Evolutionary conservation across 257 asterid species (phyloP).

Genomic region (Plantago major): DNA sequence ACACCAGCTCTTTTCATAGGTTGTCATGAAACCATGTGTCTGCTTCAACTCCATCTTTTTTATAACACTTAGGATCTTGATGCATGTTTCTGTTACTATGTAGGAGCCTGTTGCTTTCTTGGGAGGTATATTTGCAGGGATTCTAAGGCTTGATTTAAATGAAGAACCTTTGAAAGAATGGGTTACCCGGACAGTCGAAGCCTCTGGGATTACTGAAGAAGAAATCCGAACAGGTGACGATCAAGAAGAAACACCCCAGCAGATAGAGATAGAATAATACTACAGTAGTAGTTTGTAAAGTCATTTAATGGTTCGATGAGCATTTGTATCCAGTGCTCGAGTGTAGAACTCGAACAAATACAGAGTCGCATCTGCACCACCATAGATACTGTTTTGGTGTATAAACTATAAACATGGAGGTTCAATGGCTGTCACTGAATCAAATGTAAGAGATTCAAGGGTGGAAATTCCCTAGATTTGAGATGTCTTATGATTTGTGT

Average conservation of each 20-base stretch:
- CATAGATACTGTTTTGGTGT: neutral
- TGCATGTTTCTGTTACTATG: neutral
- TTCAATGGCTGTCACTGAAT: neutral
- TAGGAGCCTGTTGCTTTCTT: conserved; percentile 88
- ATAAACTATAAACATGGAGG: neutral
- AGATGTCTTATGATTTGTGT: no score
- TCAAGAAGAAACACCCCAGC: conserved; percentile 18
- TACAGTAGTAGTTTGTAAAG: no score
- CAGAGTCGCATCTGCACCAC: no score
- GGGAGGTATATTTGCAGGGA: conserved; percentile 89
- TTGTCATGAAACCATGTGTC: conserved; percentile 4
- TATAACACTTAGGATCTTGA: neutral
- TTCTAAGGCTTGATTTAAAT: conserved; percentile 72
- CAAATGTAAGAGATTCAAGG: neutral
- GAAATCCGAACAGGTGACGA: conserved; percentile 27
- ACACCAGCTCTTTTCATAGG: neutral
- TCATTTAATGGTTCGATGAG: neutral
- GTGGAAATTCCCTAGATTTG: neutral
- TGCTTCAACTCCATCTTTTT: neutral
- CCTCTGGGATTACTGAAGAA: conserved; percentile 55
- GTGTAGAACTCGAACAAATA: no score
- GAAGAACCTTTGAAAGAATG: conserved; percentile 89
- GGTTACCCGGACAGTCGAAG: conserved; percentile 68
- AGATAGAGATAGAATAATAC: conserved; percentile 12
- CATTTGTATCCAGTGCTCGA: neutral